Evolutionary conservation across 2,329 filamentous ascomycete species (phyloP).

Genomic region (Metarhizium anisopliae): DNA sequence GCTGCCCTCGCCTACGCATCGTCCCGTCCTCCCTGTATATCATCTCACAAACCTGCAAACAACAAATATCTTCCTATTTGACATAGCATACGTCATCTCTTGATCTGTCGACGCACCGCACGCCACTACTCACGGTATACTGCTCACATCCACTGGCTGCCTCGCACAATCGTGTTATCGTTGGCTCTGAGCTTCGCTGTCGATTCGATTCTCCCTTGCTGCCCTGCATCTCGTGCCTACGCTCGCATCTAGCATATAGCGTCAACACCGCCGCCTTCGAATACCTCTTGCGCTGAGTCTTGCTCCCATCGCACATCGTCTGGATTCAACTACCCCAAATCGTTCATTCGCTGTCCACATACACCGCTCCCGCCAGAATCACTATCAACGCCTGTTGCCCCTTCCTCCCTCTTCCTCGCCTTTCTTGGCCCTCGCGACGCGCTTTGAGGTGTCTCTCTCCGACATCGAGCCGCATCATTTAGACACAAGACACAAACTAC

Average conservation of each 20-base stretch:
- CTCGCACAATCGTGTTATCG: neutral
- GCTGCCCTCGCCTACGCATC: neutral
- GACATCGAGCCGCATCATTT: conserved; percentile 9
- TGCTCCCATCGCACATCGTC: neutral
- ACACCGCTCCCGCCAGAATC: neutral
- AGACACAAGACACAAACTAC: conserved; percentile 14
- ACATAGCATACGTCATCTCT: conserved; percentile 2
- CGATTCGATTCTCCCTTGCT: neutral
- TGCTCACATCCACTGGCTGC: neutral
- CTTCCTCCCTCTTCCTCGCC: neutral
- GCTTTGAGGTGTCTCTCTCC: conserved; percentile 13
- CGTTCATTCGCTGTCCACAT: neutral
- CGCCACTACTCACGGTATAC: neutral
- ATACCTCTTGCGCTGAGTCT: neutral
- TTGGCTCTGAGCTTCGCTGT: neutral
- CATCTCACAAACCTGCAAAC: neutral
- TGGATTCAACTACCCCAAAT: neutral
- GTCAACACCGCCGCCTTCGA: conserved; percentile 3
- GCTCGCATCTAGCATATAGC: neutral
- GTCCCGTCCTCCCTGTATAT: neutral
- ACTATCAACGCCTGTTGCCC: neutral
- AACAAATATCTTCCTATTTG: neutral
- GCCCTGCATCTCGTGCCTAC: neutral
- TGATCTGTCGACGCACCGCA: neutral
- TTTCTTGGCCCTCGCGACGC: conserved; percentile 11